Evolutionary conservation across 1,284 basidiomycete species (phyloP).

Genomic region (Pyrrhoderma lamaoense): DNA sequence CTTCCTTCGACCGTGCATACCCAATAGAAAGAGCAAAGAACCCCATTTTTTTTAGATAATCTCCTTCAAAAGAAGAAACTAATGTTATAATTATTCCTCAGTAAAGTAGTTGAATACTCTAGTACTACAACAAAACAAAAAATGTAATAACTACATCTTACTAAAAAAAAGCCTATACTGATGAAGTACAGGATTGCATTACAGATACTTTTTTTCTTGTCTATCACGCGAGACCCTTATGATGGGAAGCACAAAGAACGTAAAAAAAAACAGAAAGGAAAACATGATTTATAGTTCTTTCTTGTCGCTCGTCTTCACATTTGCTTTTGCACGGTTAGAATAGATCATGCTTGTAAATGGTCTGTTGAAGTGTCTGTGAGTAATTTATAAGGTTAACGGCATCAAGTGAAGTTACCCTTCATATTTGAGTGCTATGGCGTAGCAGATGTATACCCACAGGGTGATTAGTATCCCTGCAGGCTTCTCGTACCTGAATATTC

Average conservation of each 20-base stretch:
- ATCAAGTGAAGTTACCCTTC: conserved; percentile 62
- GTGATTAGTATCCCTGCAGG: conserved; percentile 76
- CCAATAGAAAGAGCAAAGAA: too few species aligned
- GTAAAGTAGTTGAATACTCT: conserved; percentile 12
- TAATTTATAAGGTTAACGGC: conserved; percentile 9
- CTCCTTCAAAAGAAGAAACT: neutral
- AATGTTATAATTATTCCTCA: conserved; percentile 10
- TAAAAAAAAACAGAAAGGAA: too few species aligned
- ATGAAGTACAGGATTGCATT: too few species aligned
- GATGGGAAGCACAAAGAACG: too few species aligned
- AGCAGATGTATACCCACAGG: conserved; percentile 74
- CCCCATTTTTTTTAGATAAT: too few species aligned
- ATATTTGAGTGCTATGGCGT: conserved; percentile 74
- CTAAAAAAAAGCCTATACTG: neutral
- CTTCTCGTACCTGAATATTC: conserved; percentile 66
- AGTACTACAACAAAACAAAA: conserved; percentile 1
- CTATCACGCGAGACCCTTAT: neutral
- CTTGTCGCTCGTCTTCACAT: conserved; percentile 29
- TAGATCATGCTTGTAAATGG: conserved; percentile 84
- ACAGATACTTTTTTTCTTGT: too few species aligned
- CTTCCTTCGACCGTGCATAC: too few species aligned
- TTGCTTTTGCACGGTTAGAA: conserved; percentile 39
- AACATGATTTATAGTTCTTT: conserved; percentile 17
- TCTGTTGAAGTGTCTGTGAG: conserved; percentile 29
- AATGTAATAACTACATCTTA: neutral